These are phyloP conservation scores for Leishmania gerbilli DNA, from an alignment of 208 protist genomes.

Conservation along the genomic window DNA sequence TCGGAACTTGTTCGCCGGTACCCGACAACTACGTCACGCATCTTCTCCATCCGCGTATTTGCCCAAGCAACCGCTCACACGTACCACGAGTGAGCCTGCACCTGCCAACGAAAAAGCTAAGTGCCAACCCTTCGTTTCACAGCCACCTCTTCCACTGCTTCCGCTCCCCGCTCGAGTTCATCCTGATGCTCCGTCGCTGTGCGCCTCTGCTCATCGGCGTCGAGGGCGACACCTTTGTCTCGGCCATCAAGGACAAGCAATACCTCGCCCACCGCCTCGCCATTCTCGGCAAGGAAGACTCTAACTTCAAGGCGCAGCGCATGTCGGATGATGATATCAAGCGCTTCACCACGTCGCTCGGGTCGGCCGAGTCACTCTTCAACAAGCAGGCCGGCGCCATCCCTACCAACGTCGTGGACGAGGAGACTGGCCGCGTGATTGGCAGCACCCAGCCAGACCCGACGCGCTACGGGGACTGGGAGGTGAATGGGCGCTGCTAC, in stretches of 20 bases:
- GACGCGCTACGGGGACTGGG: constrained; percentile 90
- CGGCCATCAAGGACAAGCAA: constrained; percentile 71
- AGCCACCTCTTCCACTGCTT: background rate
- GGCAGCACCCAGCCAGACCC: constrained; percentile 85
- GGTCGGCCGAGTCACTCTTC: constrained; percentile 79
- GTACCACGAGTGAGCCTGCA: background rate
- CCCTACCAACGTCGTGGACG: constrained; percentile 86
- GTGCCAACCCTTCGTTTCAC: background rate
- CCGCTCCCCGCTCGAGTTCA: background rate
- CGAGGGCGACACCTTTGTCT: constrained; percentile 73
- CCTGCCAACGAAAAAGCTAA: background rate
- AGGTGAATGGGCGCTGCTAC: constrained; percentile 88
- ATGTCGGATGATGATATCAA: constrained; percentile 79
- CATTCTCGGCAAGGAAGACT: constrained; percentile 72
- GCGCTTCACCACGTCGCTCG: constrained; percentile 85
- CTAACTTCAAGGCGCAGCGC: constrained; percentile 32
- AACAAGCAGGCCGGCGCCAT: constrained; percentile 82
- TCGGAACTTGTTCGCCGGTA: background rate
- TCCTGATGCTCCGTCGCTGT: constrained; percentile 67
- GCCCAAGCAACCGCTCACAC: background rate
- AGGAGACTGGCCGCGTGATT: constrained; percentile 78
- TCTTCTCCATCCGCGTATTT: background rate
- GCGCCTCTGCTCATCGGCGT: constrained; percentile 62
- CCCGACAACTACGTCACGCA: background rate
- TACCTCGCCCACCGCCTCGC: constrained; percentile 88